Evolutionary conservation across 495 filamentous ascomycete genomes (phyloP).

Genomic region (Cladorrhinum samala): DNA sequence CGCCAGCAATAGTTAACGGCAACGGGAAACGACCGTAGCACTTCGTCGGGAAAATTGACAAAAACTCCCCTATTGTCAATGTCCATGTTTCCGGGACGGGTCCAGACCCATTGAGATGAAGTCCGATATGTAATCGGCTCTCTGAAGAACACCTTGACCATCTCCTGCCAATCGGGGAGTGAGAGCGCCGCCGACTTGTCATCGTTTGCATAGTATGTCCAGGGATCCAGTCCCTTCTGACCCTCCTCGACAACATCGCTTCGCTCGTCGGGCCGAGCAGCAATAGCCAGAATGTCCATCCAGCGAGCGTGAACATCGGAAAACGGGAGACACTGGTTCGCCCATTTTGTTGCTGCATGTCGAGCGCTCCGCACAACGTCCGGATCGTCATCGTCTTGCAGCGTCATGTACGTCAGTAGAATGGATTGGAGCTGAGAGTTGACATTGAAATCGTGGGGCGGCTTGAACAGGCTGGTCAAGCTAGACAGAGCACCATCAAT

Average conservation of each 20-base stretch:
- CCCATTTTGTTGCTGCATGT: conserved; percentile 80
- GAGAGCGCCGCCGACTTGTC: conserved; percentile 26
- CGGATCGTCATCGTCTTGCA: conserved; percentile 50
- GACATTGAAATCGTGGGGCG: conserved; percentile 30
- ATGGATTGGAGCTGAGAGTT: conserved; percentile 38
- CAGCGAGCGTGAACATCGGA: conserved; percentile 73
- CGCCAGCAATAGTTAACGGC: conserved; percentile 66
- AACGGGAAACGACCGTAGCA: conserved; percentile 52
- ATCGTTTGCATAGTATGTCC: conserved; percentile 39
- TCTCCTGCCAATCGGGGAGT: conserved; percentile 43
- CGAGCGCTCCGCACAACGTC: conserved; percentile 58
- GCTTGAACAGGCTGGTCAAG: conserved; percentile 50
- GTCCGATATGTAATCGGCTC: conserved; percentile 27
- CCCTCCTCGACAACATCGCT: conserved; percentile 87
- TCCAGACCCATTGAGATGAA: conserved; percentile 1
- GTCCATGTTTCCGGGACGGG: conserved; percentile 16
- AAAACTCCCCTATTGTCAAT: conserved; percentile 29
- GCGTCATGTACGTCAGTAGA: conserved; percentile 61
- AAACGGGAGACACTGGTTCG: conserved; percentile 82
- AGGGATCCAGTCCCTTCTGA: conserved; percentile 68
- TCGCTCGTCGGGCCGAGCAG: conserved; percentile 54
- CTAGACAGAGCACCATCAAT: conserved; percentile 84
- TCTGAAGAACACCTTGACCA: conserved; percentile 41
- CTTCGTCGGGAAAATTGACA: conserved; percentile 36
- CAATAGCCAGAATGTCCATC: conserved; percentile 78